Conservation (phyloP, 176 grass and related monocot genomes). For the Paspalum notatum region DNA sequence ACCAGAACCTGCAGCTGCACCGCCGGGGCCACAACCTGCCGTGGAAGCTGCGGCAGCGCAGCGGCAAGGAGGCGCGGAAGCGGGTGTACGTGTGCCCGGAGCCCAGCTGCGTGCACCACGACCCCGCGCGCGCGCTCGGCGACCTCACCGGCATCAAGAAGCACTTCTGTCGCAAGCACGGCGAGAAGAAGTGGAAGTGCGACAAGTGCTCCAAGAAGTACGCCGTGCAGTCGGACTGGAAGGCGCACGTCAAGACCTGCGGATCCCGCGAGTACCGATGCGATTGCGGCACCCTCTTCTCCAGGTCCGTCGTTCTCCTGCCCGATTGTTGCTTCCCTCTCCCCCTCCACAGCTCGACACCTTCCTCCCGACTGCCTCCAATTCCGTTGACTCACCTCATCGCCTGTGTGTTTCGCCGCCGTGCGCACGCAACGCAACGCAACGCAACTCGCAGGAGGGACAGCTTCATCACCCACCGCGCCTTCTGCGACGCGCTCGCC, state of each 20-base stretch:
- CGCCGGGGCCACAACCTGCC: conserved; percentile 94
- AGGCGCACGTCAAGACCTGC: conserved; percentile 88
- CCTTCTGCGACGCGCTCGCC: conserved; percentile 94
- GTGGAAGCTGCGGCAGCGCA: conserved; percentile 95
- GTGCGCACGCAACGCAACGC: no score
- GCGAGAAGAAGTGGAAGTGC: conserved; percentile 99
- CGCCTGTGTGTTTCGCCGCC: no score
- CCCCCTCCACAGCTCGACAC: no score
- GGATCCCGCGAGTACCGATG: conserved; percentile 91
- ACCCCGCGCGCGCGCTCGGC: conserved; percentile 68
- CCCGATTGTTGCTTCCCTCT: not conserved
- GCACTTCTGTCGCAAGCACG: conserved; percentile 96
- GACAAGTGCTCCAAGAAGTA: conserved; percentile 96
- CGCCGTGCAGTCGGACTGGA: conserved; percentile 97
- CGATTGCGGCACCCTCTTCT: conserved; percentile 94
- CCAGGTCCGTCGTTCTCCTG: conserved; percentile 32
- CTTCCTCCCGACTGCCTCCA: not conserved
- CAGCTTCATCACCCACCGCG: conserved; percentile 99
- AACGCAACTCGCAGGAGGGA: conserved; percentile 65
- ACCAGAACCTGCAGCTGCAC: conserved; percentile 98
- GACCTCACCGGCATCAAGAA: conserved; percentile 96
- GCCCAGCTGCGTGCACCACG: conserved; percentile 80
- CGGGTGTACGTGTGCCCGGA: conserved; percentile 92
- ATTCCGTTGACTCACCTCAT: not conserved
- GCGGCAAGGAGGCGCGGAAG: conserved; percentile 78